A percentile compares a stretch with the other conserved stretches of the same genome.
phyloP scores from a whole-genome alignment of 2,329 filamentous ascomycete genomes.

The Xylaria sp. region DNA sequence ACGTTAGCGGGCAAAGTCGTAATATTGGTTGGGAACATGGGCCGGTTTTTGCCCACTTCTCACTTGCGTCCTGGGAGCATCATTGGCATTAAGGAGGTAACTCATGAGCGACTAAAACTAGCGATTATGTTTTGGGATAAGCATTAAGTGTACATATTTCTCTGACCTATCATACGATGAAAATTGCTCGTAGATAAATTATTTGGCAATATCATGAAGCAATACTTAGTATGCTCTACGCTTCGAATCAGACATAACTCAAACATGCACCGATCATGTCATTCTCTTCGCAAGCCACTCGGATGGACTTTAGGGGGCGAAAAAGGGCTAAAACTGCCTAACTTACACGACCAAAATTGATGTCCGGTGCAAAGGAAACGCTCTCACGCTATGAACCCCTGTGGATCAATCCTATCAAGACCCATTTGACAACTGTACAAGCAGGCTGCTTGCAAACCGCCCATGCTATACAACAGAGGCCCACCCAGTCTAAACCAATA shows the following conservation, averaged over 20 bases:
- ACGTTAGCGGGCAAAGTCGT: slow-evolving; percentile 26
- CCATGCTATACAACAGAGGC: neutral
- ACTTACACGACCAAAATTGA: neutral
- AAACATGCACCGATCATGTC: neutral
- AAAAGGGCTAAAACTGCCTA: neutral
- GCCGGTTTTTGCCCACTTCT: slow-evolving; percentile 16
- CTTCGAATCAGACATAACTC: neutral
- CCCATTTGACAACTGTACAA: slow-evolving; percentile 4
- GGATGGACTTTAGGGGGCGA: neutral
- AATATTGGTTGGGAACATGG: slow-evolving; percentile 15
- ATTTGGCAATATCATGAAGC: slow-evolving; percentile 16
- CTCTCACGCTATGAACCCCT: slow-evolving; percentile 1
- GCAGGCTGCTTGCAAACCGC: neutral
- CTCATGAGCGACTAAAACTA: slow-evolving; percentile 21
- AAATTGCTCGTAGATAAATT: slow-evolving; percentile 9
- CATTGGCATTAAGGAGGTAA: slow-evolving; percentile 23
- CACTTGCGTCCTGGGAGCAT: slow-evolving; percentile 12
- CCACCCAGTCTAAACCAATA: slow-evolving; percentile 1
- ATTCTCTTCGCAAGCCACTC: neutral
- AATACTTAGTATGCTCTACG: slow-evolving; percentile 1
- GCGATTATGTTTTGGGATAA: slow-evolving; percentile 5
- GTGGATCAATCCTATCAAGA: neutral
- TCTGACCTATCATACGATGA: slow-evolving; percentile 10
- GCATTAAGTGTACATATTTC: slow-evolving; percentile 18
- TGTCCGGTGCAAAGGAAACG: slow-evolving; percentile 3